These are phyloP conservation scores for Dichomitus squalens DNA, from an alignment of 1,284 basidiomycete species.

Conservation along the genomic window DNA sequence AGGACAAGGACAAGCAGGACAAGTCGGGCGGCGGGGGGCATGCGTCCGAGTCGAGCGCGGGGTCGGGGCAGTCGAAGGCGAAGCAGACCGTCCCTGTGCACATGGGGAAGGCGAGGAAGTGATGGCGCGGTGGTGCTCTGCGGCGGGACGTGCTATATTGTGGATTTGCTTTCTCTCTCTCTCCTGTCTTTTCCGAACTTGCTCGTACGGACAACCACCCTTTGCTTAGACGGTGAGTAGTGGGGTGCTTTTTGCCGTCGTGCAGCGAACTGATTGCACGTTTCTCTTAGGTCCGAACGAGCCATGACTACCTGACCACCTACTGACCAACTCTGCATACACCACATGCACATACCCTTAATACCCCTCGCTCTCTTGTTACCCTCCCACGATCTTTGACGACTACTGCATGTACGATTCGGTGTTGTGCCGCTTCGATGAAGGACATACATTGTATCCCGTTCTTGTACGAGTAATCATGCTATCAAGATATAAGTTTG, in stretches of 20 bases:
- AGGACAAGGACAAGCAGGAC: conserved; percentile 12
- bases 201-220: neutral
- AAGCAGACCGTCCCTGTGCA: neutral
- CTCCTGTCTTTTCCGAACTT: neutral
- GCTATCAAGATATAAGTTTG: conserved; percentile 7
- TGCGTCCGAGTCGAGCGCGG: conserved; percentile 13
- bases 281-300: neutral
- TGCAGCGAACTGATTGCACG: neutral
- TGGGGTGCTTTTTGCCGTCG: neutral
- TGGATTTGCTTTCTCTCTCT: neutral
- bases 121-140: too few species aligned
- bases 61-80: neutral
- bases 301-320: neutral
- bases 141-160: neutral
- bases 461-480: conserved; percentile 8
- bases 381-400: neutral
- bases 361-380: neutral
- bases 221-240: conserved; percentile 4
- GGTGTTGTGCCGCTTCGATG: neutral
- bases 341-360: conserved; percentile 4
- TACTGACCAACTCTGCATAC: neutral
- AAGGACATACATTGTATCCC: conserved; percentile 2
- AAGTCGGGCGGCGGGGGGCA: conserved; percentile 12
- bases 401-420: neutral
- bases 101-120: neutral